Conservation (phyloP, 495 filamentous ascomycete genomes). For the Pyronema domesticum region DNA sequence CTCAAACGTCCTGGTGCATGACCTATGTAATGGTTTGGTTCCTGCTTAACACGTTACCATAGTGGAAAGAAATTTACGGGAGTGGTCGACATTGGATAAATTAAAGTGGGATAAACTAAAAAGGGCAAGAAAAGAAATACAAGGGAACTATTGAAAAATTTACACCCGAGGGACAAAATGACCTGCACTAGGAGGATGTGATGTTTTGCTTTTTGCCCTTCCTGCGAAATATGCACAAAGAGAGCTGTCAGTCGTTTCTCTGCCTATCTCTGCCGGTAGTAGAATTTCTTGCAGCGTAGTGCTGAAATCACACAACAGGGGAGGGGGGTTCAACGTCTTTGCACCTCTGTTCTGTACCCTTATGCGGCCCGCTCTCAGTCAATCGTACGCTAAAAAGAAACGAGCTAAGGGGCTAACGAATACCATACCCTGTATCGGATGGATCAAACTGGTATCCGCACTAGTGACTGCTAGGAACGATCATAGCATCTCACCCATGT, state of each 20-base stretch:
- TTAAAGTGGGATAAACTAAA: too few relatives aligned
- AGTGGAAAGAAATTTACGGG: not conserved
- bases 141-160: too few relatives aligned
- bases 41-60: conserved; percentile 1
- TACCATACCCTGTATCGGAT: not conserved
- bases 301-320: not conserved
- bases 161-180: too few relatives aligned
- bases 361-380: not conserved
- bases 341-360: not conserved
- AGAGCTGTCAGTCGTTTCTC: not conserved
- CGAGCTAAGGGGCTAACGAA: not conserved
- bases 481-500: not conserved
- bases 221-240: not conserved
- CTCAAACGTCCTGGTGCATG: too few relatives aligned
- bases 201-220: not conserved
- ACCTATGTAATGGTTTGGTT: not conserved
- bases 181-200: not conserved
- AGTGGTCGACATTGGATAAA: too few relatives aligned
- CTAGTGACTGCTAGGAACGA: not conserved
- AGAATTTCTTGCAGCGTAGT: not conserved
- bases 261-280: not conserved
- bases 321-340: not conserved
- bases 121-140: too few relatives aligned
- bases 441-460: not conserved
- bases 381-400: too few relatives aligned